phyloP scores from a whole-genome alignment of 805 yeast species.

The Nakazawaea wyomingensis region DNA sequence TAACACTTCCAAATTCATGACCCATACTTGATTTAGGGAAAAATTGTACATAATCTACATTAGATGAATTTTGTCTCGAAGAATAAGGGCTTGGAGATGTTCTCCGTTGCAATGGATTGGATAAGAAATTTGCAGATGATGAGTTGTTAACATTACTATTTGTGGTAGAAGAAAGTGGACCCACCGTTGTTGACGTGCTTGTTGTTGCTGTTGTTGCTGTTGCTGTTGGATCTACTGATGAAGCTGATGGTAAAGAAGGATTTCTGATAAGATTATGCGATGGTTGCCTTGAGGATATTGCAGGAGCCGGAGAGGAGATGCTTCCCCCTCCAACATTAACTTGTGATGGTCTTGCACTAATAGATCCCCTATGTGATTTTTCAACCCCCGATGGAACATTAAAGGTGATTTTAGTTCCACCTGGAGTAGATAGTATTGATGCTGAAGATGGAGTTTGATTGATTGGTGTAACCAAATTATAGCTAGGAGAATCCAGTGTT shows the following conservation, averaged over 20 bases:
- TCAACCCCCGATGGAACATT: slow-evolving; percentile 38
- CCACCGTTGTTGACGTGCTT: too few relatives aligned
- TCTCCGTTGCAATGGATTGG: slow-evolving; percentile 1
- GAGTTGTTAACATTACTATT: neutral
- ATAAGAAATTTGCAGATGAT: too few relatives aligned
- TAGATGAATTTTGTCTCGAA: slow-evolving; percentile 15
- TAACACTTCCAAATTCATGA: neutral
- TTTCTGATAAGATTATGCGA: neutral
- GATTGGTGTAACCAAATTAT: slow-evolving; percentile 1
- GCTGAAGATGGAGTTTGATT: slow-evolving; percentile 1
- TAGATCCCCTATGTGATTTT: slow-evolving; percentile 51
- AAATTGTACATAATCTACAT: slow-evolving; percentile 13
- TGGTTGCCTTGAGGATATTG: slow-evolving; percentile 3
- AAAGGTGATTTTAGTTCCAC: slow-evolving; percentile 23
- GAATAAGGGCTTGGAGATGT: slow-evolving; percentile 12
- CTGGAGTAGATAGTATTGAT: neutral
- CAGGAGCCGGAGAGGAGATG: slow-evolving; percentile 1
- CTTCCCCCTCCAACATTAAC: slow-evolving; percentile 19
- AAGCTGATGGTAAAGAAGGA: neutral
- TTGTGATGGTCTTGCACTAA: slow-evolving; percentile 47
- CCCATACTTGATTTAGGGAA: neutral
- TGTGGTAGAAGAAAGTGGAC: too few relatives aligned
- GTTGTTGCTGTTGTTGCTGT: too few relatives aligned
- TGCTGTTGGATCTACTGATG: neutral
- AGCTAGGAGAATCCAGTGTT: neutral